Evolutionary conservation across 2,329 filamentous ascomycete genomes (phyloP), one percentile per base, ranked within the genome.

Genomic region (Aspergillus fischeri): DNA sequence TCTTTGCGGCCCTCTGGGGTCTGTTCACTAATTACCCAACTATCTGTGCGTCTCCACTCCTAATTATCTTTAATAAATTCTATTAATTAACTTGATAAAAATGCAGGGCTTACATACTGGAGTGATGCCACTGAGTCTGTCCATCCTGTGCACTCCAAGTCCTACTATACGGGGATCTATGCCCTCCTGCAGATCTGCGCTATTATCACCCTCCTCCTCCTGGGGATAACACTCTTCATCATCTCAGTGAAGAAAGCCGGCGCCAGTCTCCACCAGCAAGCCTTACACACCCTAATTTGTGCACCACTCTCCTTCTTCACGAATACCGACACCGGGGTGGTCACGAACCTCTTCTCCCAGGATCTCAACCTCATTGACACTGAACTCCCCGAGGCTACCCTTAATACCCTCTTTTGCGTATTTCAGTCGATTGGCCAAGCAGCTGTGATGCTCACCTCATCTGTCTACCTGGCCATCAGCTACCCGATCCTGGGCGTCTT

Each of bases 281-380:
- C 60, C 21, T 55, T 72, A 49, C 45, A 41, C n/a, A 62, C 58
- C 11, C 49, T 62, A 17, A 49, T 61, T 44, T 67, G 65, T 35
- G 75, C 76, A 21, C 72, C 74, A 21, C 66, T 78, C 63, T 70
- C 69, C 1, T 80, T 79, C 64, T 78, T 80, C 55, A 67, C 74
- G 0, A 71, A 69, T 1, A 78, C 75, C 0, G 77, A 80, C 59
- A 74, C 73, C 14, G 78, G 78, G n/a, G 69, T 75, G 14, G 77
- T 73, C 2, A 67, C 75, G n/a, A 81, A 81, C 57, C 66, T 75
- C 24, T 81, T 81, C 63, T 75, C 72, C n/a, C 78, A 80, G 58
- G 78, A 81, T 65, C 67, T 80, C 4, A 67, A 73, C 53, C 65
- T 81, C n/a, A 76, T 80, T 14, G 78, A 81, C 51, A 74, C 69